Percentiles rank a stretch among this genome's conserved stretches.
These are phyloP conservation scores for Aspergillus piperis DNA, from an alignment of 2,329 filamentous ascomycete genomes.

Conservation along the genomic window DNA sequence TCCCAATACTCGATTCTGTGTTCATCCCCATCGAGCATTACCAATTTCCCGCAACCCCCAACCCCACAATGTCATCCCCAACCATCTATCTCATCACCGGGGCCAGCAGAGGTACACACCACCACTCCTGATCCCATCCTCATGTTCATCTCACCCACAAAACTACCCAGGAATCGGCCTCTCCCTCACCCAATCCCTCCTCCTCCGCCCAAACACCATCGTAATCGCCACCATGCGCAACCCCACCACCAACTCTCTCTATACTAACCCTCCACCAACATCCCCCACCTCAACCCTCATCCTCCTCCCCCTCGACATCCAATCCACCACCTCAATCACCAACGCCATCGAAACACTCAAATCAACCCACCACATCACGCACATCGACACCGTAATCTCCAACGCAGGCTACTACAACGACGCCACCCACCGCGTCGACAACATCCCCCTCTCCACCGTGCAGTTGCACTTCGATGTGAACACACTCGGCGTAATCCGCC, in stretches of 20 bases:
- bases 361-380: neutral
- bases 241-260: neutral
- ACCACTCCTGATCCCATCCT: neutral
- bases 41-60: neutral
- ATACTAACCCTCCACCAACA: neutral
- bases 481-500: neutral
- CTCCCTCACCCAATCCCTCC: neutral
- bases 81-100: conserved; percentile 8
- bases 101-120: neutral
- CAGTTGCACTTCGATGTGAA: conserved; percentile 4
- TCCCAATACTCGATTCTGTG: neutral
- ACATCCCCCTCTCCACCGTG: neutral
- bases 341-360: neutral
- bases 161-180: neutral
- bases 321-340: neutral
- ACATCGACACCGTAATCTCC: conserved; percentile 1
- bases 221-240: conserved; percentile 3
- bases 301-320: neutral
- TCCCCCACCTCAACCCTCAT: neutral
- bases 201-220: neutral
- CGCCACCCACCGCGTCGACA: neutral
- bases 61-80: neutral
- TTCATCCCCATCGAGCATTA: neutral
- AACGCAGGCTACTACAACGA: conserved; percentile 7
- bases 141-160: neutral